Evolutionary conservation across 306 rosid genomes (phyloP), one percentile per base, ranked within the genome.

Genomic region (Malus fusca): DNA sequence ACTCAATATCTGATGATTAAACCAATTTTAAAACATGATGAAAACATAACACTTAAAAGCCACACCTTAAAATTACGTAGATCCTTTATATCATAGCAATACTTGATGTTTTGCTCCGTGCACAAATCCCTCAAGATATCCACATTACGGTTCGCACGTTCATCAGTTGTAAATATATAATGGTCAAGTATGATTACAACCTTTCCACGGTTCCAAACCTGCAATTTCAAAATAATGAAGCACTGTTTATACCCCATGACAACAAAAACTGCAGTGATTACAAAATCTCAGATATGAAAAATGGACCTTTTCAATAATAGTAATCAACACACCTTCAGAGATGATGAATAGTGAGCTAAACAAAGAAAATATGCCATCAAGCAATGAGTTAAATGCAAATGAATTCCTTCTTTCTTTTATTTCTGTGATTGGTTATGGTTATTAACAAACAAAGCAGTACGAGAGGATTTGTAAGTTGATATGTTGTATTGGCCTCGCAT

Each of bases 141-240:
- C 76, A 94, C 97, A 78, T 94, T 94, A 44, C 98, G 98, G 59
- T 94, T 91, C 42, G 97, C 97, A 35, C 97, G 97, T 79, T 88
- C 96, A 80, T 94, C 97, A 75, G 76, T 88, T 42, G 98, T 94
- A 80, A 94, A 91, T 74, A 94, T 91, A 79, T 94, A 94, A 75
- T 94, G 98, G 75, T 94, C 98, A 75, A 97, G 97, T 74, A 94
- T 94, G 69, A 94, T 86, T 25, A 94, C 97, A 72, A 94, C 30
- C 86, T 91, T 94, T 77, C 91, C 98, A 21, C 95, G 90, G 76
- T 94, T 92, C 98, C 98, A 94, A 75, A 94, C 96, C 98, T 94
- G 82, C 55, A 78, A 62, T 66, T 15, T 43, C 37, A 76, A 75
- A 51, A 11, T 11, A 19, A 66, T 8, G 14, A 66, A 37, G n/a